phyloP scores from a whole-genome alignment of 1,284 basidiomycete species.

The Phenoliferia sp. region DNA sequence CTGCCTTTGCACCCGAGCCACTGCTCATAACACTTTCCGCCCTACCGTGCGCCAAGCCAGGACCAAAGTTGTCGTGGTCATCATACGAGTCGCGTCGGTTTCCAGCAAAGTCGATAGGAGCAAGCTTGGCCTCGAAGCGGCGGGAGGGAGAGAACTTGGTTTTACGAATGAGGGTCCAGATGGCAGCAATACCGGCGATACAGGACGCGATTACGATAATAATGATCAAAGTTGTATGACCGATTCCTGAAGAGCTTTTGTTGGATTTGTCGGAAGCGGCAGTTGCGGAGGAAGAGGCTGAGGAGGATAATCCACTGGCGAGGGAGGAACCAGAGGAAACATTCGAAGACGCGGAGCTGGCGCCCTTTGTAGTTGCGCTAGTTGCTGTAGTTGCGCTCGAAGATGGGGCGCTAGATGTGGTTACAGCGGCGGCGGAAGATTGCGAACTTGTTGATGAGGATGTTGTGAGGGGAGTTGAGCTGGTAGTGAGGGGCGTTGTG shows the following conservation, averaged over 20 bases:
- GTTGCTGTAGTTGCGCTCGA: neutral
- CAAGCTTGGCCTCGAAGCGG: conserved; percentile 30
- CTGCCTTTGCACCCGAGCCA: conserved; percentile 1
- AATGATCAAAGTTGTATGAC: conserved; percentile 25
- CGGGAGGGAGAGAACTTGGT: conserved; percentile 28
- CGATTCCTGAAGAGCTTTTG: conserved; percentile 15
- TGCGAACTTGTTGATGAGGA: too few relatives aligned
- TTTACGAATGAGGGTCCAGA: conserved; percentile 25
- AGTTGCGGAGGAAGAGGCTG: neutral
- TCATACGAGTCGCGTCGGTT: conserved; percentile 1
- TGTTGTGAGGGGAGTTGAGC: too few relatives aligned
- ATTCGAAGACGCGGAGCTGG: neutral
- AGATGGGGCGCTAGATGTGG: too few relatives aligned
- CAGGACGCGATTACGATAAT: conserved; percentile 28
- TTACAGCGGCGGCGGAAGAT: too few relatives aligned
- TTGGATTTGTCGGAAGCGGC: conserved; percentile 3
- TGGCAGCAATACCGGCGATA: conserved; percentile 21
- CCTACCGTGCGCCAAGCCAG: conserved; percentile 6
- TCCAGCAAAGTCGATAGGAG: conserved; percentile 26
- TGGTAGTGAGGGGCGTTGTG: too few relatives aligned
- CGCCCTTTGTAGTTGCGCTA: neutral
- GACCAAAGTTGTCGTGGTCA: neutral
- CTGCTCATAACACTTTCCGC: conserved; percentile 6
- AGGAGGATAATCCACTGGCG: neutral
- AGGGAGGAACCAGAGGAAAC: neutral